These are phyloP conservation scores for barley (Hordeum vulgare) DNA, from an alignment of 176 grass and related monocot genomes.

Conservation along the genomic window MorexV3_pseudomolecules_assembly NC_058524.1:144742584-144743083, in stretches of 20 bases:
- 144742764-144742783: conserved; percentile 96
- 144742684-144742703: conserved; percentile 14
- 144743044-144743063: too few species aligned
- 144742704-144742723: conserved; percentile 83
- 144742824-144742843: background rate
- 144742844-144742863: background rate
- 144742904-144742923: background rate
- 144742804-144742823: background rate
- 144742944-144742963: too few species aligned
- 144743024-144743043: too few species aligned
- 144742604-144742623: background rate
- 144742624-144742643: background rate
- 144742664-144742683: conserved; percentile 8
- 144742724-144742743: conserved; percentile 99
- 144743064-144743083: too few species aligned
- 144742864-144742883: background rate
- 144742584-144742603: background rate
- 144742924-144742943: background rate
- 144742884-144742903: background rate
- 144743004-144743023: too few species aligned
- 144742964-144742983: too few species aligned
- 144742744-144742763: conserved; percentile 87
- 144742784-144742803: conserved; percentile 81
- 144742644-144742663: background rate
- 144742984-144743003: too few species aligned